phyloP scores from a whole-genome alignment of 208 protist genomes.

The Leishmania guyanensis region DNA sequence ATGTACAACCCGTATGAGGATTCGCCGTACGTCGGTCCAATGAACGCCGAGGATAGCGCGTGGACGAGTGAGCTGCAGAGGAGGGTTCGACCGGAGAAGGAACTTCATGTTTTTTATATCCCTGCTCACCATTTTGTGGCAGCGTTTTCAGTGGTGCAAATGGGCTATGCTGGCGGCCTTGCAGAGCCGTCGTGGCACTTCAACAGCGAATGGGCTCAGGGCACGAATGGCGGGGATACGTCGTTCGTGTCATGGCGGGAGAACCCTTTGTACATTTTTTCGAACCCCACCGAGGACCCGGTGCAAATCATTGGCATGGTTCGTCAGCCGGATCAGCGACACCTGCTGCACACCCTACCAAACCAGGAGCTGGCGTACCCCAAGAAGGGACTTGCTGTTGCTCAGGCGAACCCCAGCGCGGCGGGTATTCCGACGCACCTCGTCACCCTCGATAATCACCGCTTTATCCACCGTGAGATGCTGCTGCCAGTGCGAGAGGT shows the following conservation, averaged over 20 bases:
- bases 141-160: conserved; percentile 42
- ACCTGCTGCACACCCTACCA: conserved; percentile 40
- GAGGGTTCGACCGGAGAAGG: conserved; percentile 31
- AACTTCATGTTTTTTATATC: conserved; percentile 37
- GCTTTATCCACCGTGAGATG: conserved; percentile 41
- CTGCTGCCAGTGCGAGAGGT: conserved; percentile 50
- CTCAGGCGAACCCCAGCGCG: conserved; percentile 21
- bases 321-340: conserved; percentile 59
- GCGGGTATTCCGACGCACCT: conserved; percentile 45
- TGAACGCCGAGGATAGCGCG: conserved; percentile 43
- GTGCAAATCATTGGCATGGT: conserved; percentile 55
- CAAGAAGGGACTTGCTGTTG: conserved; percentile 43
- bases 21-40: conserved; percentile 43
- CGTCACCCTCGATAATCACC: conserved; percentile 68
- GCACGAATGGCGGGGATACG: conserved; percentile 57
- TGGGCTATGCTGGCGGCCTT: conserved; percentile 40
- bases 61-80: conserved; percentile 43
- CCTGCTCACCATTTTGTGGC: conserved; percentile 35
- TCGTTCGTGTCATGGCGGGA: conserved; percentile 52
- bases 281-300: conserved; percentile 29
- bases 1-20: conserved; percentile 60
- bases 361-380: conserved; percentile 40
- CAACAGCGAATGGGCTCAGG: conserved; percentile 61
- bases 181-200: conserved; percentile 46
- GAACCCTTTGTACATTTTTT: conserved; percentile 60